Conservation (phyloP, 441 rosid species). For the Arabidopsis hybrid region DNA sequence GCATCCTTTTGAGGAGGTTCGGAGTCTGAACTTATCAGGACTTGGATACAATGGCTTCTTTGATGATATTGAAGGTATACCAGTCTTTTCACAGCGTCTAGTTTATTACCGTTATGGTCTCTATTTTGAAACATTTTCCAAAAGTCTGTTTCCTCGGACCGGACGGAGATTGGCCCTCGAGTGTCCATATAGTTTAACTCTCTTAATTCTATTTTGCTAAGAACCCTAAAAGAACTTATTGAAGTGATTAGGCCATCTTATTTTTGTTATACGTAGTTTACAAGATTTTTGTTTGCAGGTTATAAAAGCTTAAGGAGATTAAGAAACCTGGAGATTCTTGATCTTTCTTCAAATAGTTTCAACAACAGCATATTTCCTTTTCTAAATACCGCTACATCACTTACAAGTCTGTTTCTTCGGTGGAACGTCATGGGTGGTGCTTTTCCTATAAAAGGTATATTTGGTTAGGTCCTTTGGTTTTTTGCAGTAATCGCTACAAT, state of each 20-base stretch:
- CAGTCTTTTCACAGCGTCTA: background rate
- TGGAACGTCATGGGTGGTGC: background rate
- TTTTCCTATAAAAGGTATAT: conserved; percentile 18
- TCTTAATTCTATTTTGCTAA: background rate
- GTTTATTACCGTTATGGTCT: background rate
- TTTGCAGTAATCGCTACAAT: background rate
- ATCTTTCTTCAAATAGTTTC: conserved; percentile 11
- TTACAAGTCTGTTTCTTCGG: conserved; percentile 7
- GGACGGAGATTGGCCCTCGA: too few relatives aligned
- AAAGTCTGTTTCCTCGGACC: too few relatives aligned
- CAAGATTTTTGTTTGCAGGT: conserved; percentile 6
- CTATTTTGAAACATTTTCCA: background rate
- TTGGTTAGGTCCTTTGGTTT: background rate
- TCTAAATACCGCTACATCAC: conserved; percentile 32
- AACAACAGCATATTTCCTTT: conserved; percentile 24
- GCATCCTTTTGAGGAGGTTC: conserved; percentile 22
- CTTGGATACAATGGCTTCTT: background rate
- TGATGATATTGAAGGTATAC: conserved; percentile 25
- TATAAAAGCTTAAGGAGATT: conserved; percentile 26
- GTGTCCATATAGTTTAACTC: too few relatives aligned
- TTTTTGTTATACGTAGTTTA: background rate
- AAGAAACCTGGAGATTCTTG: conserved; percentile 20
- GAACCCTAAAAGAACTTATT: background rate
- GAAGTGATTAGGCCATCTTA: background rate
- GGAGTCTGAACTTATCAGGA: background rate